These are phyloP conservation scores for Fragilaria crotonensis DNA, from an alignment of 108 stramenopile genomes.

Conservation along the genomic window DNA sequence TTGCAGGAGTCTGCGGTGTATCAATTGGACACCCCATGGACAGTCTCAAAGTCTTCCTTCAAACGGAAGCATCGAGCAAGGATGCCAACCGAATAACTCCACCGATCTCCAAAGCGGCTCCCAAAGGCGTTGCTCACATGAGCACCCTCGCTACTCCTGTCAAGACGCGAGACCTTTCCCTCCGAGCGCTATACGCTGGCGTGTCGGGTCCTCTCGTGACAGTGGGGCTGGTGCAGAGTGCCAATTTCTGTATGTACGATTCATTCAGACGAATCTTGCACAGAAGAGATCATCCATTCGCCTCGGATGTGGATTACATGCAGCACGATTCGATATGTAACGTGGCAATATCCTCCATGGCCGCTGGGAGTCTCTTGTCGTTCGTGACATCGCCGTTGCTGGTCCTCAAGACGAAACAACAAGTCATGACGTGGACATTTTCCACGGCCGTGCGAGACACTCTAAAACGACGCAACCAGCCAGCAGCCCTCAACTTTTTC, in stretches of 20 bases:
- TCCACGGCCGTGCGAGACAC: constrained; percentile 37
- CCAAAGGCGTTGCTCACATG: constrained; percentile 9
- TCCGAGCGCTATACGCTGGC: constrained; percentile 58
- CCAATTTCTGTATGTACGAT: constrained; percentile 76
- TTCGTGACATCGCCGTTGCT: constrained; percentile 50
- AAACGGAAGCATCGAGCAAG: constrained; percentile 32
- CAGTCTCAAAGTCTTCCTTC: constrained; percentile 55
- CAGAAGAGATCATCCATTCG: constrained; percentile 3
- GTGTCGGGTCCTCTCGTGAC: constrained; percentile 54
- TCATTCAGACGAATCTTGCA: constrained; percentile 44
- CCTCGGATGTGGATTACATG: constrained; percentile 35
- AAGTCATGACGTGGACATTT: constrained; percentile 50
- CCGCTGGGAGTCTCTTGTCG: constrained; percentile 36
- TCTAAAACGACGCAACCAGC: no score
- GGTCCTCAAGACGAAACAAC: constrained; percentile 68
- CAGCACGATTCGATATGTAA: constrained; percentile 40
- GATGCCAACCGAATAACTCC: no score
- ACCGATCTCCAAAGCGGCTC: no score
- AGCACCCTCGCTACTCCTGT: constrained; percentile 7
- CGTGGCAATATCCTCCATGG: constrained; percentile 50
- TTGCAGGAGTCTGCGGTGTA: constrained; percentile 48
- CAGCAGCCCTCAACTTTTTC: constrained; percentile 26
- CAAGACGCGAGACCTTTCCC: no score
- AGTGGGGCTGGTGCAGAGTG: constrained; percentile 51
- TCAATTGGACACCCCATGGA: constrained; percentile 65